Evolutionary conservation across 306 rosid species (phyloP), one percentile per base, ranked within the genome.

Genomic region (Phaseolus lunatus): DNA sequence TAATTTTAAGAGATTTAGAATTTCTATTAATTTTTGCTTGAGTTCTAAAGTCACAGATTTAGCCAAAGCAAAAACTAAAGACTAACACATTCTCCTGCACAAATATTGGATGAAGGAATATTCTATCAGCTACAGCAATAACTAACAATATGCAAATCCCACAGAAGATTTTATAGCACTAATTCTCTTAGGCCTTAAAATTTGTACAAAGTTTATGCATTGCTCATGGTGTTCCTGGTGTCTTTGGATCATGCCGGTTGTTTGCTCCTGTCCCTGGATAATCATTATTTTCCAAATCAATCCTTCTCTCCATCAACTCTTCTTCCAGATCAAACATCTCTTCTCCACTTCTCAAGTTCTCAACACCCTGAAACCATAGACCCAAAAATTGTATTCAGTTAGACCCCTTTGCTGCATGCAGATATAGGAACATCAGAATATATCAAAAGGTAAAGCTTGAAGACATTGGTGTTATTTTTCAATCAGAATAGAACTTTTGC

Each of bases 231-330:
- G 1, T 72, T 75, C 82, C 86, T 5, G 94, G 94, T 12, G 94
- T 29, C 50, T 57, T 81, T 3, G 94, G 94, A 14, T 88, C 89
- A 70, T 90, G 94, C 39, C 67, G 75, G 45, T 81, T 86, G 84
- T 90, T 90, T 75, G 94, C 90, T 24, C 89, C 94, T 44, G 94
- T 82, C 13, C 90, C 91, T 23, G 87, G 90, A 83, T 90, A 90
- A 26, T 87, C 94, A 58, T 53, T 61, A 7, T 50, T 84, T 77
- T 87, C 94, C 67, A 90, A n/a, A 73, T 72, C 87, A 77, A 78
- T 70, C 75, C 92, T 83, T 54, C 86, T 72, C 63, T 86, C 85
- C 18, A 72, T 77, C 15, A 75, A 72, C 47, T 70, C 78, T 79
- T 76, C 72, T 58, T 1, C 80, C 80, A 49, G 5, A 23, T 76